phyloP scores from a whole-genome alignment of 768 basidiomycete species.

The Lactifluus pinguis region DNA sequence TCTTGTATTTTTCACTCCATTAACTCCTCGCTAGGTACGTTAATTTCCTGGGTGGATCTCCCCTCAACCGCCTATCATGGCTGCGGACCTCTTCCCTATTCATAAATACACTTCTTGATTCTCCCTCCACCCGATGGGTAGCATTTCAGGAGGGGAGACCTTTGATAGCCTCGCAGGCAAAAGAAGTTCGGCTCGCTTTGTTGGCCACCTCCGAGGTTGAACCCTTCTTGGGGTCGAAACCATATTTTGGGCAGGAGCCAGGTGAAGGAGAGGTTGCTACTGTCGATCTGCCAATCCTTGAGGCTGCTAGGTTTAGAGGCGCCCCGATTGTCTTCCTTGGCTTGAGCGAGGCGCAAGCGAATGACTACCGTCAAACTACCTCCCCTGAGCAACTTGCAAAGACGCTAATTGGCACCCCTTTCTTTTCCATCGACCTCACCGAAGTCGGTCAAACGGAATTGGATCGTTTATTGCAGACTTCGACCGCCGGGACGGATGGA shows the following conservation, averaged over 20 bases:
- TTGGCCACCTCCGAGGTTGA: slow-evolving; percentile 55
- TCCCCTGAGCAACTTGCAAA: slow-evolving; percentile 42
- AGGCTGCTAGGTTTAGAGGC: slow-evolving; percentile 52
- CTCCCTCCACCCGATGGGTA: slow-evolving; percentile 64
- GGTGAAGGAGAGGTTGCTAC: slow-evolving; percentile 28
- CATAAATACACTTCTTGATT: slow-evolving; percentile 57
- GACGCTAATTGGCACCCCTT: slow-evolving; percentile 71
- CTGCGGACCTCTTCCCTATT: slow-evolving; percentile 65
- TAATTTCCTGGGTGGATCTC: slow-evolving; percentile 53
- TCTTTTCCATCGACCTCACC: slow-evolving; percentile 73
- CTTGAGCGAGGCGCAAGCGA: slow-evolving; percentile 46
- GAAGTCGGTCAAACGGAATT: slow-evolving; percentile 39
- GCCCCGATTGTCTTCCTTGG: slow-evolving; percentile 72
- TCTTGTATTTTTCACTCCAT: slow-evolving; percentile 4
- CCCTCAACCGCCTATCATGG: slow-evolving; percentile 77
- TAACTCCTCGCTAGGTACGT: slow-evolving; percentile 28
- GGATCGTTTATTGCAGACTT: slow-evolving; percentile 33
- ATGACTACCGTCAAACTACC: slow-evolving; percentile 44
- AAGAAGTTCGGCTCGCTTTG: slow-evolving; percentile 38
- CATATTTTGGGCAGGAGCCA: slow-evolving; percentile 66
- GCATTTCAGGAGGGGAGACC: slow-evolving; percentile 69
- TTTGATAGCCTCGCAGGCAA: slow-evolving; percentile 36
- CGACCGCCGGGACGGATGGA: slow-evolving; percentile 32
- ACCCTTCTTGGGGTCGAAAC: slow-evolving; percentile 53
- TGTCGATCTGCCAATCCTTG: slow-evolving; percentile 29